Evolutionary conservation across 2,329 filamentous ascomycete species (phyloP), one percentile per base, ranked within the genome.

Genomic region (Chrysoporthe puriensis): DNA sequence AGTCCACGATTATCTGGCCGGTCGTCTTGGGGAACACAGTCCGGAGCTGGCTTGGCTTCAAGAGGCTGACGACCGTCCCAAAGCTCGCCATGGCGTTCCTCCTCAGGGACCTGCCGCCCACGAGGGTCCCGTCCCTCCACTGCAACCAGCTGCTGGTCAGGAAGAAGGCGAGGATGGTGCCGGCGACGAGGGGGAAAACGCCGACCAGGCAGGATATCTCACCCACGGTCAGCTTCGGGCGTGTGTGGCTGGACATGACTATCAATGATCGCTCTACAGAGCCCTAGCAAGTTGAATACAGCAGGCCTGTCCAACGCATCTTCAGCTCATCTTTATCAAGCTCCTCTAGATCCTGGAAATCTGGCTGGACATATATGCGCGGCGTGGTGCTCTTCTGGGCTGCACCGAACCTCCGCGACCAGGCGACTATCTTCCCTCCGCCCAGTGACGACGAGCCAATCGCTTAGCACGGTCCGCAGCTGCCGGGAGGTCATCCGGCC

Each of bases 71-170:
- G 56, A 42, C 46, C 4, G 66, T 68, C 48, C 66, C 66, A 50
- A 64, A 62, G 62, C 62, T 65, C 32, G 66, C 66, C 40, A 48
- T 57, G 57, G 66, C 62, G 57, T 68, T 68, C 36, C 66, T 54
- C 50, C 62, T 48, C 16, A 64, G 59, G 9, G 62, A 61, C 62
- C 46, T 68, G 48, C 62, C 57, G 42, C 46, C 48, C 77, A 79
- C 11, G 73, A 82, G 68, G 76, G 80, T 71, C 76, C 83, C 43
- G 74, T 83, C 48, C 57, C 62, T 68, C 66, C 66, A 68, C 32
- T 68, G 66, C 11, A 43, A 60, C 57, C 58, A 65, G 42, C 54
- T 64, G 66, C 64, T 64, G 46, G 66, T 50, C 43, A 64, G 44
- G 57, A 68, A 61, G 62, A 68, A 68, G 43, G 62, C 52, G 34